phyloP scores from a whole-genome alignment of 495 filamentous ascomycete species.

The Saxophila tyrrhenica region DNA sequence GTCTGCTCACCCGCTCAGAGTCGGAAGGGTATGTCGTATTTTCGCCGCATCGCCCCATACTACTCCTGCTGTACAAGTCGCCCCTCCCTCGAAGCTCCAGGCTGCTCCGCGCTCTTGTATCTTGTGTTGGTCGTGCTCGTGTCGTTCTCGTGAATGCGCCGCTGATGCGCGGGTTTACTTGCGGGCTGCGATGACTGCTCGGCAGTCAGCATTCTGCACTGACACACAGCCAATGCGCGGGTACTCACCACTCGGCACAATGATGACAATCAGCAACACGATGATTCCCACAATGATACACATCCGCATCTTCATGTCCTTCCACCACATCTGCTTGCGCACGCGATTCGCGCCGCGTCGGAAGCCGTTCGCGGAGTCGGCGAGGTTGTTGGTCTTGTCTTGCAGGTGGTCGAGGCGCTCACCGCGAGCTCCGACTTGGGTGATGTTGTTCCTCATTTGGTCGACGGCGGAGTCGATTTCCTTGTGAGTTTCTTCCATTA shows the following conservation, averaged over 20 bases:
- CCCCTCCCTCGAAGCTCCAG: slow-evolving; percentile 88
- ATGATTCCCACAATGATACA: slow-evolving; percentile 83
- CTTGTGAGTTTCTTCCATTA: slow-evolving; percentile 36
- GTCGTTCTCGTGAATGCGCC: background rate
- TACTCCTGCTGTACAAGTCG: slow-evolving; percentile 91
- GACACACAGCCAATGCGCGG: background rate
- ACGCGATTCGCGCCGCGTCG: slow-evolving; percentile 90
- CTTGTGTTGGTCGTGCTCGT: background rate
- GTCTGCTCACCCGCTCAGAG: background rate
- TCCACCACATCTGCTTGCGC: slow-evolving; percentile 84
- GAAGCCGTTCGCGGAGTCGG: slow-evolving; percentile 82
- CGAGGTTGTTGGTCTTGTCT: slow-evolving; percentile 92
- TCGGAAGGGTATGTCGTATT: background rate
- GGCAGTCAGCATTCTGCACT: background rate
- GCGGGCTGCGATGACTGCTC: background rate
- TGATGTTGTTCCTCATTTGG: slow-evolving; percentile 29
- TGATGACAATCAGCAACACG: slow-evolving; percentile 79
- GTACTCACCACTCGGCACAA: slow-evolving; percentile 67
- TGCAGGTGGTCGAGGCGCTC: slow-evolving; percentile 80
- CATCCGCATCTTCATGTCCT: slow-evolving; percentile 99
- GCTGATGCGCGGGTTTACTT: background rate
- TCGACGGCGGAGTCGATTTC: slow-evolving; percentile 93
- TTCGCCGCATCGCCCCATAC: slow-evolving; percentile 88
- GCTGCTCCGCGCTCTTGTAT: too few species aligned
- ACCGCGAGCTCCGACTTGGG: slow-evolving; percentile 65